These are phyloP conservation scores for Aspergillus puulaauensis DNA, from an alignment of 2,329 filamentous ascomycete species.

Conservation along the genomic window DNA sequence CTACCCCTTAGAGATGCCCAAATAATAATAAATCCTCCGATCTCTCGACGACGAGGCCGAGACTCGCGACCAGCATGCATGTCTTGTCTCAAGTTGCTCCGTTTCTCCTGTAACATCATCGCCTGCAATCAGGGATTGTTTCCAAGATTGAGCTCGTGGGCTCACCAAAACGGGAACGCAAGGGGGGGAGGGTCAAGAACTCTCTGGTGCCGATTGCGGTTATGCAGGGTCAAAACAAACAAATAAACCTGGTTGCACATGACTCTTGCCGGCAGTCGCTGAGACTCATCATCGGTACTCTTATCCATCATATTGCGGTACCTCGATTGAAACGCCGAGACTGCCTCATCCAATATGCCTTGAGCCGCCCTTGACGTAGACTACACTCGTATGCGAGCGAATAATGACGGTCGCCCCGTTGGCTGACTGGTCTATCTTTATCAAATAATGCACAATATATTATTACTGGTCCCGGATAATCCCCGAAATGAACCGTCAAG, in stretches of 20 bases:
- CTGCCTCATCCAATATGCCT: background rate
- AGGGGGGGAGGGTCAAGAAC: slow-evolving; percentile 16
- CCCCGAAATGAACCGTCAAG: background rate
- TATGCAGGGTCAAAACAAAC: slow-evolving; percentile 21
- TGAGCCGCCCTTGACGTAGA: background rate
- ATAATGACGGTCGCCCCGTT: no score
- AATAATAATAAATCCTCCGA: background rate
- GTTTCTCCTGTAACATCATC: background rate
- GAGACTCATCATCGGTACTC: background rate
- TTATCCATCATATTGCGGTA: background rate
- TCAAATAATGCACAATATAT: background rate
- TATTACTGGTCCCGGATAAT: background rate
- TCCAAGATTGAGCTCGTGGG: slow-evolving; percentile 17
- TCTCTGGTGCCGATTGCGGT: slow-evolving; percentile 14
- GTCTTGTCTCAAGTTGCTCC: background rate
- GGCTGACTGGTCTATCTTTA: no score
- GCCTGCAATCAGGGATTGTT: slow-evolving; percentile 12
- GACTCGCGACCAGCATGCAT: background rate
- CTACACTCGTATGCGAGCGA: background rate
- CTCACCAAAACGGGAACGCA: slow-evolving; percentile 19
- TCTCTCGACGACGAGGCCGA: background rate
- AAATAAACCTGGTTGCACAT: background rate
- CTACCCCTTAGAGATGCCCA: background rate
- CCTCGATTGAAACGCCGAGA: background rate
- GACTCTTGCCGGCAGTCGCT: background rate